Evolutionary conservation across 1,284 basidiomycete genomes (phyloP).

Genomic region (Hypsizygus ulmarius): DNA sequence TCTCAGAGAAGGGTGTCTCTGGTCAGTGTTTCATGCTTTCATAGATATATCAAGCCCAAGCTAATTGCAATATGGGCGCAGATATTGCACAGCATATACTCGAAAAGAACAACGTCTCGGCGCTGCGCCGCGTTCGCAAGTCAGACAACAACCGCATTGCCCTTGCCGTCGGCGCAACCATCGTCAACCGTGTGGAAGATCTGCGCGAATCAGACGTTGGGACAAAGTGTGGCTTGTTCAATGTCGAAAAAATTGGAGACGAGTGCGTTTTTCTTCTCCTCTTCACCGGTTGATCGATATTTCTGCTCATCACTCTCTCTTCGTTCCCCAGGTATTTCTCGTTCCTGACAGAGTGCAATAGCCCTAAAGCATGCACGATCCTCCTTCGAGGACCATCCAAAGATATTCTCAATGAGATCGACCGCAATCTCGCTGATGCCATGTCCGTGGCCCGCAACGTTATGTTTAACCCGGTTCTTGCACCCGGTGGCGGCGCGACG

Average conservation of each 20-base stretch:
- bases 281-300: slow-evolving; percentile 1
- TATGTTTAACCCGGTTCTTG: slow-evolving; percentile 90
- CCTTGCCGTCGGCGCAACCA: slow-evolving; percentile 92
- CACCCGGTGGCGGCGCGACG: slow-evolving; percentile 94
- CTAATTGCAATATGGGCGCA: slow-evolving; percentile 28
- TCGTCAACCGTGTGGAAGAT: slow-evolving; percentile 96
- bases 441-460: slow-evolving; percentile 98
- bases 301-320: background rate
- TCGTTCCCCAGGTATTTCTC: slow-evolving; percentile 78
- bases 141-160: slow-evolving; percentile 99
- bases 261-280: slow-evolving; percentile 58
- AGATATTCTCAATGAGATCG: slow-evolving; percentile 97
- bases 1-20: slow-evolving; percentile 98
- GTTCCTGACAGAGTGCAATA: slow-evolving; percentile 88
- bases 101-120: slow-evolving; percentile 86
- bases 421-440: slow-evolving; percentile 95
- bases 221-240: slow-evolving; percentile 90
- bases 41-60: background rate
- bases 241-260: slow-evolving; percentile 97
- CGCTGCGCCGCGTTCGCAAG: slow-evolving; percentile 93
- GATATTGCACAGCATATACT: slow-evolving; percentile 95
- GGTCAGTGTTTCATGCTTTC: slow-evolving; percentile 45
- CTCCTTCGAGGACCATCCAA: slow-evolving; percentile 98
- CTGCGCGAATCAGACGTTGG: slow-evolving; percentile 91
- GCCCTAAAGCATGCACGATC: slow-evolving; percentile 98